Evolutionary conservation across 371 early-diverging fungal species (phyloP).

Genomic region (Mortierella sp.): DNA sequence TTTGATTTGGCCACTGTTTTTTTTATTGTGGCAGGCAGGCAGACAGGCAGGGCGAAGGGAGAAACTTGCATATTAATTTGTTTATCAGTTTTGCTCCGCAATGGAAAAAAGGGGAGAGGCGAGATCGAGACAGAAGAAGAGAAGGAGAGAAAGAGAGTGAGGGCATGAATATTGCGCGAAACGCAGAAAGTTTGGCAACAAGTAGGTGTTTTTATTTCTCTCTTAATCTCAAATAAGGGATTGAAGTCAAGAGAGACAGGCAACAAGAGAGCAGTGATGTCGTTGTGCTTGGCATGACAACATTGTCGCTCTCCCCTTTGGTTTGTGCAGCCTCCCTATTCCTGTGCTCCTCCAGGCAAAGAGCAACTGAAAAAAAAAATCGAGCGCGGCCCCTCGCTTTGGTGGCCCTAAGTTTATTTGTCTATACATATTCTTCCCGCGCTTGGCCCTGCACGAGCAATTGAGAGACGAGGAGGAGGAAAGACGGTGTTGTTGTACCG

Average conservation of each 20-base stretch:
- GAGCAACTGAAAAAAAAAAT: background rate
- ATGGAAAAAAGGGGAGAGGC: background rate
- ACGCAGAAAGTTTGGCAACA: background rate
- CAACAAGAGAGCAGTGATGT: too few relatives aligned
- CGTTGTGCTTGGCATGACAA: too few relatives aligned
- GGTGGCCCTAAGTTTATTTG: background rate
- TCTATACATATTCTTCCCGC: background rate
- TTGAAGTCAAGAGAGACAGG: background rate
- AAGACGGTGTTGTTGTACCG: background rate
- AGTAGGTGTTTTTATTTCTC: background rate
- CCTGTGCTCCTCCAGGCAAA: background rate
- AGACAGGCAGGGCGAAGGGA: background rate
- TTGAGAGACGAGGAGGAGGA: background rate
- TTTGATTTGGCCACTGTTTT: conserved; percentile 22
- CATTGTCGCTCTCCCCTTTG: too few relatives aligned
- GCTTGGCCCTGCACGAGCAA: background rate
- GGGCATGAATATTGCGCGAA: background rate
- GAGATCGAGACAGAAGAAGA: background rate
- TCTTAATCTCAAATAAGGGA: background rate
- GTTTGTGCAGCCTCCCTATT: background rate
- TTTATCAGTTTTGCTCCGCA: background rate
- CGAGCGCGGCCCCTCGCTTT: background rate
- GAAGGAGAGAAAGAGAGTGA: too few relatives aligned
- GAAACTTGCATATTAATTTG: background rate
- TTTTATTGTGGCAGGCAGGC: background rate